Base-by-base conservation (phyloP, 306 rosid genomes). In the Rubus parviflorus region DNA sequence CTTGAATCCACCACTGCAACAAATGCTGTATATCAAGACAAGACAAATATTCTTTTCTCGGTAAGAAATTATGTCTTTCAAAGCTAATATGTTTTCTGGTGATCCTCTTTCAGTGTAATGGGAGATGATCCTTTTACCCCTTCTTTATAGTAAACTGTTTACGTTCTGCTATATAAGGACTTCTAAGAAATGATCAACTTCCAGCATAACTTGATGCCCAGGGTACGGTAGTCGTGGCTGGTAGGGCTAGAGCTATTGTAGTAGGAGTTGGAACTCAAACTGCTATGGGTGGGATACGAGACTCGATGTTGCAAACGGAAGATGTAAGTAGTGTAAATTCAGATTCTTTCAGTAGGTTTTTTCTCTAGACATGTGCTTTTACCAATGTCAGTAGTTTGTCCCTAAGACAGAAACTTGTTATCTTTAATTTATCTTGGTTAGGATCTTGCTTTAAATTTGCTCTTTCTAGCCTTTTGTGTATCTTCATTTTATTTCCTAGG, bases 201-300 rank as follows among this genome's bases (percentile, higher is more conserved):
- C 57, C 22, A 35, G 60, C 79, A 38, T 75, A n/a, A 81, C 87
- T 81, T 85, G 75, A 77, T 68, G 73, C 63, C 75, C 90, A 92
- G 98, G 98, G 98, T 72, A 95, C 98, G 7, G 93, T 95, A 73
- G 91, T 95, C 49, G 98, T 95, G 85, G 97, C 96, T 84, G 98
- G 98, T 77, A 89, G 98, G 89, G 97, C 93, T 72, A 87, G 98
- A 85, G 98, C 98, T 76, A 64, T 88, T 54, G 98, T 95, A 75
- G 97, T 92, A 56, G 97, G 97, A 72, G 97, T 95, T 78, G 97
- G 98, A 81, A 80, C 92, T 57, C 91, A 92, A 72, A 95, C 97
- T 75, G 98, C 98, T 78, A 95, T 95, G 98, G 97, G 98, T 11
- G 87, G 85, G 82, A 95, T 95, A 80, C 95, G 93, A 11, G 98